Percentiles rank a stretch among this genome's conserved stretches.
Evolutionary conservation across 768 basidiomycete species (phyloP).

Genomic region (Tulasnella sp.): DNA sequence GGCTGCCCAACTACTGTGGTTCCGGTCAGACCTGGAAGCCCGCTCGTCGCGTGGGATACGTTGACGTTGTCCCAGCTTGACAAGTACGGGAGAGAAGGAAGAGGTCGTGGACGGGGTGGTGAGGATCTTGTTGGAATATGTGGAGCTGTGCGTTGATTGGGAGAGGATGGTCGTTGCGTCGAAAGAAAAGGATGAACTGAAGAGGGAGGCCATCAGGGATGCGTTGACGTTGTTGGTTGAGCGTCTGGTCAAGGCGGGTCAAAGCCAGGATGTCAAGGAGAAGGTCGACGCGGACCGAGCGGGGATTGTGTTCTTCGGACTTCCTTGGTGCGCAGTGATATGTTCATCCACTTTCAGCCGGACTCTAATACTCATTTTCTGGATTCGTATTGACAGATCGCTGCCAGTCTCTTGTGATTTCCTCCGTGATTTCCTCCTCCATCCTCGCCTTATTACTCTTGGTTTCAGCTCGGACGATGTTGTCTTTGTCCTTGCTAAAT

Average conservation of each 20-base stretch:
- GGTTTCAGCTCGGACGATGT: too few relatives aligned
- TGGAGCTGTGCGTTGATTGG: conserved; percentile 68
- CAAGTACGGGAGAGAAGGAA: conserved; percentile 49
- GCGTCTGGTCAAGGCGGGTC: conserved; percentile 57
- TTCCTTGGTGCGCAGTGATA: conserved; percentile 47
- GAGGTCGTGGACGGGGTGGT: conserved; percentile 58
- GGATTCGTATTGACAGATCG: too few relatives aligned
- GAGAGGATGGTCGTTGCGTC: conserved; percentile 50
- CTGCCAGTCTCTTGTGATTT: too few relatives aligned
- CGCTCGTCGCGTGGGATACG: conserved; percentile 65
- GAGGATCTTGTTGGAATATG: conserved; percentile 58
- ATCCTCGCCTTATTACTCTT: too few relatives aligned
- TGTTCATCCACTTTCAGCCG: too few relatives aligned
- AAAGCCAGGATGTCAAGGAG: conserved; percentile 58
- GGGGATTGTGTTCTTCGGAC: conserved; percentile 70
- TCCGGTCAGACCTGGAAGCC: conserved; percentile 62
- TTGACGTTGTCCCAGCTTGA: conserved; percentile 62
- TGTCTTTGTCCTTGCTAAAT: too few relatives aligned
- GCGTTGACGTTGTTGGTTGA: conserved; percentile 58
- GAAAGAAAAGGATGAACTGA: conserved; percentile 42
- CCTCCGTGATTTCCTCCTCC: too few relatives aligned
- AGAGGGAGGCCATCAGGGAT: conserved; percentile 49
- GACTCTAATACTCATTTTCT: too few relatives aligned
- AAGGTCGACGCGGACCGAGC: conserved; percentile 60
- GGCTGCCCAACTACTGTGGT: conserved; percentile 64